phyloP scores from a whole-genome alignment of 2,329 filamentous ascomycete genomes.

The Triangularia setosa region DNA sequence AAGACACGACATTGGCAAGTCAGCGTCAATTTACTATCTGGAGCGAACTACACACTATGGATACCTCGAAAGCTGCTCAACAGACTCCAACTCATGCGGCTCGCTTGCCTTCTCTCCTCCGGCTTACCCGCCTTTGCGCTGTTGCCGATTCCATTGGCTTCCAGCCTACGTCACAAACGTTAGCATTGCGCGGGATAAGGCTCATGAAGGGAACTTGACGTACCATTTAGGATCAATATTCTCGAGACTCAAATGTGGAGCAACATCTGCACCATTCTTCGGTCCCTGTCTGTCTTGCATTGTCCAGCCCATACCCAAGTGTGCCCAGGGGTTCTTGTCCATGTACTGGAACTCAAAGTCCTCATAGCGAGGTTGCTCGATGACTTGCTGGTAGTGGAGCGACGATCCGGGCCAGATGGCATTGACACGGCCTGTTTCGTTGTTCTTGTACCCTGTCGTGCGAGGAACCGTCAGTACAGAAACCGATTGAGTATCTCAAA shows the following conservation, averaged over 20 bases:
- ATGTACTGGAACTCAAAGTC: conserved; percentile 31
- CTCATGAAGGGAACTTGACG: too few species aligned
- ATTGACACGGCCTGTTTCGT: conserved; percentile 24
- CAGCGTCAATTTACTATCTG: too few species aligned
- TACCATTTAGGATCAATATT: background rate
- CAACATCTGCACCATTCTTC: background rate
- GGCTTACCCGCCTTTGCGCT: too few species aligned
- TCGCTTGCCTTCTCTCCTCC: too few species aligned
- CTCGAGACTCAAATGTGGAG: background rate
- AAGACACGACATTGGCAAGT: too few species aligned
- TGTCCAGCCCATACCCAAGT: conserved; percentile 1
- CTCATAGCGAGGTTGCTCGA: conserved; percentile 32
- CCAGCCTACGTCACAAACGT: too few species aligned
- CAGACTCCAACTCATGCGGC: too few species aligned
- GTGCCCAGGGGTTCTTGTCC: background rate
- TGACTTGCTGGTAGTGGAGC: conserved; percentile 26
- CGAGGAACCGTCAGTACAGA: background rate
- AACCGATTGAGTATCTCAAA: too few species aligned
- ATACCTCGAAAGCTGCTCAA: too few species aligned
- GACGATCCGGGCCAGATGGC: conserved; percentile 29
- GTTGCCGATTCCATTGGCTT: too few species aligned
- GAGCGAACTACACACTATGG: too few species aligned
- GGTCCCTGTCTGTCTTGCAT: background rate
- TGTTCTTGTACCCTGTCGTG: conserved; percentile 28
- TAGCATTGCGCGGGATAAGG: too few species aligned